Evolutionary conservation across 495 filamentous ascomycete species (phyloP).

Genomic region (Xylaria palmicola): DNA sequence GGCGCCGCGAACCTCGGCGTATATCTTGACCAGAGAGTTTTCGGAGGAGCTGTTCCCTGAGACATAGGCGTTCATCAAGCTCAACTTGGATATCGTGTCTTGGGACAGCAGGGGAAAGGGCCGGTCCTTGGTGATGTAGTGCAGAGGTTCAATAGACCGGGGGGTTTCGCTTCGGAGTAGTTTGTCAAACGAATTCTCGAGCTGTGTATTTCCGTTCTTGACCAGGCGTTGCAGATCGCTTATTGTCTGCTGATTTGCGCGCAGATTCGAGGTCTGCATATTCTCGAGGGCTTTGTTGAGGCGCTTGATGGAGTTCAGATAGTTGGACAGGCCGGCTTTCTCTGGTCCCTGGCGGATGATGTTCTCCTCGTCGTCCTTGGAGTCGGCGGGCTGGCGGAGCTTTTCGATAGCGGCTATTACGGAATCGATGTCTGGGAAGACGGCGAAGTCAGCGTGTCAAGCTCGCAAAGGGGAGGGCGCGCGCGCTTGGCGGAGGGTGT

Average conservation of each 20-base stretch:
- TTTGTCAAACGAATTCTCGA: slow-evolving; percentile 79
- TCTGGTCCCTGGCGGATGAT: slow-evolving; percentile 85
- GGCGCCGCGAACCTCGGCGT: slow-evolving; percentile 79
- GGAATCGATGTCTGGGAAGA: slow-evolving; percentile 70
- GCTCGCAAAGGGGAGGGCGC: neutral
- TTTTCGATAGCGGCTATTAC: slow-evolving; percentile 83
- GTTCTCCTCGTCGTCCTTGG: slow-evolving; percentile 82
- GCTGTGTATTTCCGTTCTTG: slow-evolving; percentile 70
- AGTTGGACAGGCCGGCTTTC: slow-evolving; percentile 77
- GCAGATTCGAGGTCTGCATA: slow-evolving; percentile 81
- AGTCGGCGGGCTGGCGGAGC: slow-evolving; percentile 82
- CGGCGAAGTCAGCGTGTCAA: slow-evolving; percentile 6
- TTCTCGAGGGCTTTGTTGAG: slow-evolving; percentile 76
- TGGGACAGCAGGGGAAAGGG: slow-evolving; percentile 47
- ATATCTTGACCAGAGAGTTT: slow-evolving; percentile 66
- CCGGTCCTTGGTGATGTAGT: slow-evolving; percentile 87
- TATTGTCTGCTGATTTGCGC: slow-evolving; percentile 87
- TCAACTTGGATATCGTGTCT: slow-evolving; percentile 49
- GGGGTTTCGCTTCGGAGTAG: slow-evolving; percentile 67
- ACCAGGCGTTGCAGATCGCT: slow-evolving; percentile 74
- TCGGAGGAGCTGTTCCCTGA: slow-evolving; percentile 56
- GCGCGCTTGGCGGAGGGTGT: neutral
- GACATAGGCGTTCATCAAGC: slow-evolving; percentile 52
- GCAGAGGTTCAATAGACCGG: slow-evolving; percentile 78
- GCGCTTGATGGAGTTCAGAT: slow-evolving; percentile 84